Base-by-base conservation (phyloP, 192 early-diverging fungal genomes). In the Mortierella hygrophila region DNA sequence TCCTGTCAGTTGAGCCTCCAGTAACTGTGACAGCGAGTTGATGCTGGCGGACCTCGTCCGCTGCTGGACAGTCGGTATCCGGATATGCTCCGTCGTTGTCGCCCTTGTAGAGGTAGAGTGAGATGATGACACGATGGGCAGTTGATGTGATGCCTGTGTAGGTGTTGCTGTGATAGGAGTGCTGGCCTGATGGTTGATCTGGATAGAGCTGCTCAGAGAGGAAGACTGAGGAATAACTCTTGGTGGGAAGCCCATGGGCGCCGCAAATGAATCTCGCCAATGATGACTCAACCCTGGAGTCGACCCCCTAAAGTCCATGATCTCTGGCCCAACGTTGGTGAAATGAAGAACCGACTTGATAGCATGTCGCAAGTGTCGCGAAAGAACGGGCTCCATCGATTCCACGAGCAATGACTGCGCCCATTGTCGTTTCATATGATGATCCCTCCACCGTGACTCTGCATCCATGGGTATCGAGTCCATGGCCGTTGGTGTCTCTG, bases 291-390 rank as follows among this genome's bases (percentile, higher is more conserved):
- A 35, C 21, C 84, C 84, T 15, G 69, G 71, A 23, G 63, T 75
- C 26, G 79, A 47, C 16, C 76, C 70, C 49, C 75, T 86, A 40
- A 86, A 54, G 57, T 86, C 84, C 84, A 86, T 86, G 10, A 70
- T 86, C 37, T 86, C 84, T 6, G 84, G 84, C 13, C 84, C 84
- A 7, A 77, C 71, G 40, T 76, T 81, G 0, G 84, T 86, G n/a
- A 81, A 86, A 23, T 86, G 84, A 18, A 86, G 72, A 2, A 86
- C 84, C 1, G 84, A 77, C 41, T 86, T 86, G 23, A 86, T 86
- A 23, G 84, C 69, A 54, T 81, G 72, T 6, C 84, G 74, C 11
- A 86, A 52, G 18, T 86, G 84, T 38, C 75, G 68, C 0, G 84
- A 86, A 10, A 86, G 60, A 15, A 63, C 63, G 13, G 84, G 84